Evolutionary conservation across 1,284 basidiomycete species (phyloP).

Genomic region (Leccinum griseonigrum): DNA sequence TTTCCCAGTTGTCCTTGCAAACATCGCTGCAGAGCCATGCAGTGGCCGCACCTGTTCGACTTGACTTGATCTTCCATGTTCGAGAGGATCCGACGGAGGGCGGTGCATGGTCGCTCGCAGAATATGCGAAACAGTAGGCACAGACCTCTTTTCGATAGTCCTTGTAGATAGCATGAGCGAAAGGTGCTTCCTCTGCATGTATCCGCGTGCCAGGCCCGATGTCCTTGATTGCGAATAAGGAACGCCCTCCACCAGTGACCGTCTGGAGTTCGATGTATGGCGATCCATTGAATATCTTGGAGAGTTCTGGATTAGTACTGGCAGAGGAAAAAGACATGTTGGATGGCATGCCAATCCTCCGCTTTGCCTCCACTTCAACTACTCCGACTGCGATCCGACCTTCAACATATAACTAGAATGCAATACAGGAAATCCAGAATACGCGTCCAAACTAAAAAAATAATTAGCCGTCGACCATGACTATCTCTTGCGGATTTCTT

Average conservation of each 20-base stretch:
- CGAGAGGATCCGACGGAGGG: constrained; percentile 20
- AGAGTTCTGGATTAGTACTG: background rate
- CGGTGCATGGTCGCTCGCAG: constrained; percentile 40
- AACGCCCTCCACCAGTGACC: constrained; percentile 50
- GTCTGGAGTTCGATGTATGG: constrained; percentile 21
- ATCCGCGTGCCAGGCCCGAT: constrained; percentile 44
- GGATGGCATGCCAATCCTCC: background rate
- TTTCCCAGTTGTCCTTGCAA: constrained; percentile 47
- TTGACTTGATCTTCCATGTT: constrained; percentile 43
- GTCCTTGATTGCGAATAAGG: constrained; percentile 43
- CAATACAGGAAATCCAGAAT: background rate
- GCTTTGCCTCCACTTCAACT: background rate
- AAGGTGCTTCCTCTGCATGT: constrained; percentile 42
- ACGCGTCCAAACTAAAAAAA: background rate
- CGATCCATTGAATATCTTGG: background rate
- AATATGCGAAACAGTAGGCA: constrained; percentile 58
- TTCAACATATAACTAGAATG: background rate
- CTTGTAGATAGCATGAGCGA: constrained; percentile 48
- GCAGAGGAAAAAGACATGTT: constrained; percentile 13
- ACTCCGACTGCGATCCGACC: background rate
- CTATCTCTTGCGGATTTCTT: constrained; percentile 1
- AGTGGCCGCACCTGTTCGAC: constrained; percentile 34
- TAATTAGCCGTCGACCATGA: constrained; percentile 4
- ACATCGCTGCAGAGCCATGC: constrained; percentile 54
- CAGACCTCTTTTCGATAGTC: constrained; percentile 65